Evolutionary conservation across 805 yeast genomes (phyloP).

Genomic region (Candida sanyiensis): DNA sequence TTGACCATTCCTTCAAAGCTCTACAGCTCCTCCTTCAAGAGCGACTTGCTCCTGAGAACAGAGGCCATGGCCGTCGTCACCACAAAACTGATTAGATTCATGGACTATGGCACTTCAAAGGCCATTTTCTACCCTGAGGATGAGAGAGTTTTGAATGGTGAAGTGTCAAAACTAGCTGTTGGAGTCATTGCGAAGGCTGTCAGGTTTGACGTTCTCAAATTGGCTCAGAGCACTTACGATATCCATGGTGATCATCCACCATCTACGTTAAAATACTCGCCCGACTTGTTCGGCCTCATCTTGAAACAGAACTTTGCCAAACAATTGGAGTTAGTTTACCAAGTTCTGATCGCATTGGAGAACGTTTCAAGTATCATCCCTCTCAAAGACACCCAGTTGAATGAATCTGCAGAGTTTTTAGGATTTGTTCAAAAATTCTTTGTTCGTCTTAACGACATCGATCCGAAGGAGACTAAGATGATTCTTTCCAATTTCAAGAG

Average conservation of each 20-base stretch:
- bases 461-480: slow-evolving; percentile 30
- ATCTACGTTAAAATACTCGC: slow-evolving; percentile 27
- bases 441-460: slow-evolving; percentile 36
- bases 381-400: slow-evolving; percentile 23
- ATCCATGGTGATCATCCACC: slow-evolving; percentile 29
- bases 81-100: slow-evolving; percentile 30
- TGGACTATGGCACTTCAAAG: slow-evolving; percentile 26
- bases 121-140: slow-evolving; percentile 28
- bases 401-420: slow-evolving; percentile 26
- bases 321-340: slow-evolving; percentile 21
- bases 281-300: slow-evolving; percentile 26
- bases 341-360: slow-evolving; percentile 23
- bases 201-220: slow-evolving; percentile 40
- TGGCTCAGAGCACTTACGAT: slow-evolving; percentile 36
- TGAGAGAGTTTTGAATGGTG: slow-evolving; percentile 25
- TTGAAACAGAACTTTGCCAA: slow-evolving; percentile 23
- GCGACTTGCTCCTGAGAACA: slow-evolving; percentile 38
- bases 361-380: slow-evolving; percentile 28
- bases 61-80: slow-evolving; percentile 45
- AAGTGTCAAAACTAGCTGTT: slow-evolving; percentile 31
- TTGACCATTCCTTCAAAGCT: slow-evolving; percentile 15
- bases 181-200: slow-evolving; percentile 36
- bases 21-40: slow-evolving; percentile 27
- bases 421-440: slow-evolving; percentile 30
- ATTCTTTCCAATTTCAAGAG: slow-evolving; percentile 39